A percentile compares a stretch with the other conserved stretches of the same genome.
phyloP scores from a whole-genome alignment of 1,284 basidiomycete species.

The Boletus smithii region DNA sequence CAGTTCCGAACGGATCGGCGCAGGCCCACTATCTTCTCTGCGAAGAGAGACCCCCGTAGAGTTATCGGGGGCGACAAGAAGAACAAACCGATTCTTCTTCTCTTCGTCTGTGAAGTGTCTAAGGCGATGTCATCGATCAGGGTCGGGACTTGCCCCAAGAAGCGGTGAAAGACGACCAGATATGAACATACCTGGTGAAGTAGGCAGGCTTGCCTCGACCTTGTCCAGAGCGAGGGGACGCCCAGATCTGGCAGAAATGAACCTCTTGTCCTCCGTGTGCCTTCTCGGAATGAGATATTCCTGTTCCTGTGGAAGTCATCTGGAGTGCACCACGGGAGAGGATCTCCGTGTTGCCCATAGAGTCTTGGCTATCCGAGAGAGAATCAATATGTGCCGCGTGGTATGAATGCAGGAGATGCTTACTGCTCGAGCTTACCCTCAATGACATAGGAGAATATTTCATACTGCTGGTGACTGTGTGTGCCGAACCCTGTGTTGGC shows the following conservation, averaged over 20 bases:
- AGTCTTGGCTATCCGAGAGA: slow-evolving; percentile 62
- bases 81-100: slow-evolving; percentile 68
- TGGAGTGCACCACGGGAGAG: slow-evolving; percentile 87
- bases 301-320: slow-evolving; percentile 86
- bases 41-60: slow-evolving; percentile 51
- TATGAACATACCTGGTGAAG: slow-evolving; percentile 59
- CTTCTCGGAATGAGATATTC: slow-evolving; percentile 82
- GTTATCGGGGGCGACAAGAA: slow-evolving; percentile 68
- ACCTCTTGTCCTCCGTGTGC: slow-evolving; percentile 56
- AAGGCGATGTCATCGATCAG: not conserved
- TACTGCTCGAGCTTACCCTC: slow-evolving; percentile 78
- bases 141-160: too few species aligned
- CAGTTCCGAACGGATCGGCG: slow-evolving; percentile 65
- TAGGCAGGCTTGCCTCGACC: slow-evolving; percentile 65
- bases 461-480: slow-evolving; percentile 82
- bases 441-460: slow-evolving; percentile 89
- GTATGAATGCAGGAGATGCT: slow-evolving; percentile 17
- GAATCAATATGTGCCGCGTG: not conserved
- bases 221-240: slow-evolving; percentile 52
- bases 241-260: slow-evolving; percentile 91
- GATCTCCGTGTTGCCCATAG: slow-evolving; percentile 86
- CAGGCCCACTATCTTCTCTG: slow-evolving; percentile 69
- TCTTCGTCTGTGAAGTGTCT: slow-evolving; percentile 80
- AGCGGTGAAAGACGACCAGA: too few species aligned
- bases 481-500: slow-evolving; percentile 80